These are phyloP conservation scores for Colletotrichum cuscutae DNA, from an alignment of 2,329 filamentous ascomycete species.

Conservation along the genomic window DNA sequence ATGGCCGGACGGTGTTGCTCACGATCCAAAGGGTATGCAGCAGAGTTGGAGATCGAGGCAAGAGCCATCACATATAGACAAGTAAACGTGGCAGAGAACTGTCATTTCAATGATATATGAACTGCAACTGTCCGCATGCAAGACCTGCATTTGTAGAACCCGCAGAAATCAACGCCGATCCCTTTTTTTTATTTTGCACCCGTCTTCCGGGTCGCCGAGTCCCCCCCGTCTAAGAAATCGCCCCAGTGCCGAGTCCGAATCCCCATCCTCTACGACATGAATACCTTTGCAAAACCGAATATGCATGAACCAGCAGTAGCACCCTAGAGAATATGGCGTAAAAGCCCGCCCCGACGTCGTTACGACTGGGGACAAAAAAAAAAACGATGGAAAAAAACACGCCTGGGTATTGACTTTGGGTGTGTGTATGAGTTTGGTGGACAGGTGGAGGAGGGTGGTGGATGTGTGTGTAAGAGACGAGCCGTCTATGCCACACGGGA, in stretches of 20 bases:
- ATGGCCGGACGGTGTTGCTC: neutral
- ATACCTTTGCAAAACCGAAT: slow-evolving; percentile 17
- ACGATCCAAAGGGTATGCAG: slow-evolving; percentile 14
- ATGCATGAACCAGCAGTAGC: slow-evolving; percentile 14
- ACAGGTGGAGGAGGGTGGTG: neutral
- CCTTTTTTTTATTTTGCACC: neutral
- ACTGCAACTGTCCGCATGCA: slow-evolving; percentile 20
- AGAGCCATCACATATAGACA: neutral
- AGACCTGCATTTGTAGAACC: neutral
- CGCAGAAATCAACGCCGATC: neutral
- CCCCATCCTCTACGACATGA: slow-evolving; percentile 12
- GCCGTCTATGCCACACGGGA: slow-evolving; percentile 30
- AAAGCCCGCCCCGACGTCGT: neutral
- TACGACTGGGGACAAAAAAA: neutral
- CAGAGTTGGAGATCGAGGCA: slow-evolving; percentile 16
- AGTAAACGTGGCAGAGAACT: neutral
- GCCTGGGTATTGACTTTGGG: slow-evolving; percentile 31
- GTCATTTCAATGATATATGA: slow-evolving; percentile 27
- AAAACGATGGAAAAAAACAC: slow-evolving; percentile 18
- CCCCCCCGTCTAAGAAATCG: slow-evolving; percentile 28
- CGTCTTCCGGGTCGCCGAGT: slow-evolving; percentile 15
- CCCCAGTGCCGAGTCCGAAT: slow-evolving; percentile 14
- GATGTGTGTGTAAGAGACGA: neutral
- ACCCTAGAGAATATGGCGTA: neutral
- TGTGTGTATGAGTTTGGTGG: neutral